Conservation (phyloP, 805 yeast species). For the Metschnikowia matae region DNA sequence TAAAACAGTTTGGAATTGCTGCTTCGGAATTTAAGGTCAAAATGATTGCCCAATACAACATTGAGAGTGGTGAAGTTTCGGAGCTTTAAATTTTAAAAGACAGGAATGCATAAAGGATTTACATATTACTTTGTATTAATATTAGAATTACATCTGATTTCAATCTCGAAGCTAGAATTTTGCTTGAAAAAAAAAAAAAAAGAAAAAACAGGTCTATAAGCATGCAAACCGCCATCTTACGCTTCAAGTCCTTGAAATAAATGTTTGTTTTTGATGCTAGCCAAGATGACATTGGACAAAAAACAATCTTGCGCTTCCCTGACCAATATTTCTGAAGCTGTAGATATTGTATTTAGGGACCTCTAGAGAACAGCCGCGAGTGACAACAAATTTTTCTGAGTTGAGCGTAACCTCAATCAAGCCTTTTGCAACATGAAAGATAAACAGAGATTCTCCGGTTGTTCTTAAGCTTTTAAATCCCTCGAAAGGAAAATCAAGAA, state of each 20-base stretch:
- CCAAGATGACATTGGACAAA: slow-evolving; percentile 61
- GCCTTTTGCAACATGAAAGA: slow-evolving; percentile 74
- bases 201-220: background rate
- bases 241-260: background rate
- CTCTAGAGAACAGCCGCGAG: slow-evolving; percentile 73
- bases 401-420: slow-evolving; percentile 61
- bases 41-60: slow-evolving; percentile 73
- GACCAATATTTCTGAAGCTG: slow-evolving; percentile 61
- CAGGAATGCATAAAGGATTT: slow-evolving; percentile 1
- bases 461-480: slow-evolving; percentile 58
- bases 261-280: background rate
- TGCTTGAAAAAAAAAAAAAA: background rate
- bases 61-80: slow-evolving; percentile 41
- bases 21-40: slow-evolving; percentile 85
- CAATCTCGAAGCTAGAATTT: background rate
- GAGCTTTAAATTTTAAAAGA: slow-evolving; percentile 13
- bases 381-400: slow-evolving; percentile 54
- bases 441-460: slow-evolving; percentile 64
- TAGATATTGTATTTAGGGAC: slow-evolving; percentile 76
- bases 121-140: background rate
- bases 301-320: slow-evolving; percentile 56
- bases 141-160: background rate
- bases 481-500: slow-evolving; percentile 59
- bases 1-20: slow-evolving; percentile 95
- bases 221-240: background rate